Evolutionary conservation across 176 grass and related monocot species (phyloP), one percentile per base, ranked within the genome.

Genomic region (Hsuehochloa calcarea): DNA sequence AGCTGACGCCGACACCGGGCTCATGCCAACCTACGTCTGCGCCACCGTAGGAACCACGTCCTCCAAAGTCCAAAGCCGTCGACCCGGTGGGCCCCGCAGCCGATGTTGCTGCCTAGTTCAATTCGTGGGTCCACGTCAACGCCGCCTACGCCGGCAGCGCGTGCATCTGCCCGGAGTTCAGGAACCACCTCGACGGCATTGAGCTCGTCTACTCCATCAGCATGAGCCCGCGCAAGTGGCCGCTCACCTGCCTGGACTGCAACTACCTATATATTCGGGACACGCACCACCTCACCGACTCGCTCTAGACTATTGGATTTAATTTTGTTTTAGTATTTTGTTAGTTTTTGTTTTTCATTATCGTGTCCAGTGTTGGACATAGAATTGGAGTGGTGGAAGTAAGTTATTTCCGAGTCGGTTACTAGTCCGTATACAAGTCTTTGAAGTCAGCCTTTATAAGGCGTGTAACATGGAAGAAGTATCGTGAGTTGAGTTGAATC

Each of bases 81-180:
- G 91, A 93, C 59, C 91, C 87, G 1, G 29, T 93, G 0, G 80
- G 76, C 1, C 52, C 50, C 9, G 51, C 90, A 6, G 79, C 91
- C 1, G 80, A 87, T 0, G 88, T 85, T 0, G 88, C 88, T 0
- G 34, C 62, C 8, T 3, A 1, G 35, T 93, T 84, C 80, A 45
- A 6, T 0, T 84, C 84, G 0, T 93, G 91, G 91, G 91, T 93
- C 1, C 91, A 93, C 68, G 60, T 90, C 20, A 87, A 93, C 63
- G 91, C 91, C 0, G 87, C 87, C 11, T 92, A 89, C 23, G 90
- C 86, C 0, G 90, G 89, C 43, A 89, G 82, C 67, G 90, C 87
- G 4, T 92, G 80, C 74, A 82, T 92, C 65, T 92, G 90, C 90
- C 90, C 86, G 3, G 90, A 92, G 90, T 92, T 92, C 84, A 23